These are phyloP conservation scores for Flaveria linearis DNA, from an alignment of 129 eudicot genomes.

Conservation along the genomic window DNA sequence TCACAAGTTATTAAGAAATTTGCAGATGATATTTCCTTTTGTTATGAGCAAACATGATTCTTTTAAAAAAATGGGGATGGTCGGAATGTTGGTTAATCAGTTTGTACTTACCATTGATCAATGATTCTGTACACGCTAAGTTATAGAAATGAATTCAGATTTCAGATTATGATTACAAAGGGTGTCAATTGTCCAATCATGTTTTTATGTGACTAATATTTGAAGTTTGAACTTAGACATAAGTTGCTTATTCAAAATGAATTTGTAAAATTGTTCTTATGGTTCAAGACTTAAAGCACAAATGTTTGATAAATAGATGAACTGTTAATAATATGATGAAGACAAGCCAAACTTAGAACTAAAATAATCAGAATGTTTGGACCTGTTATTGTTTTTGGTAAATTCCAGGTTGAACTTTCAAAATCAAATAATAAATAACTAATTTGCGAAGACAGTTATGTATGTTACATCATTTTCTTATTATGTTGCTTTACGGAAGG, in stretches of 20 bases:
- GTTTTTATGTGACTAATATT: not conserved
- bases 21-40: not conserved
- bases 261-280: conserved; percentile 9
- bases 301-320: not conserved
- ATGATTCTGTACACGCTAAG: not conserved
- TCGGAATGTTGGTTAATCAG: not conserved
- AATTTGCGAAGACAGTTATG: not conserved
- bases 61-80: not conserved
- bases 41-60: not conserved
- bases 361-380: not conserved
- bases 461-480: not conserved
- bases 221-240: not conserved
- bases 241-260: not conserved
- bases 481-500: not conserved
- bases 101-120: not conserved
- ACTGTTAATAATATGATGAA: conserved; percentile 2
- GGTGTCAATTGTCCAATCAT: not conserved
- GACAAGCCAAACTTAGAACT: conserved; percentile 11
- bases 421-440: not conserved
- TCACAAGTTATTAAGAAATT: not conserved
- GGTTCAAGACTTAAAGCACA: not conserved
- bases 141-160: not conserved
- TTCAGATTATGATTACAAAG: not conserved
- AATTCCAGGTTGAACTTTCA: conserved; percentile 16
- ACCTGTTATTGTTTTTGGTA: conserved; percentile 1